These are phyloP conservation scores for Globisporangium mamillatum DNA, from an alignment of 352 stramenopile species.

Conservation along the genomic window DNA sequence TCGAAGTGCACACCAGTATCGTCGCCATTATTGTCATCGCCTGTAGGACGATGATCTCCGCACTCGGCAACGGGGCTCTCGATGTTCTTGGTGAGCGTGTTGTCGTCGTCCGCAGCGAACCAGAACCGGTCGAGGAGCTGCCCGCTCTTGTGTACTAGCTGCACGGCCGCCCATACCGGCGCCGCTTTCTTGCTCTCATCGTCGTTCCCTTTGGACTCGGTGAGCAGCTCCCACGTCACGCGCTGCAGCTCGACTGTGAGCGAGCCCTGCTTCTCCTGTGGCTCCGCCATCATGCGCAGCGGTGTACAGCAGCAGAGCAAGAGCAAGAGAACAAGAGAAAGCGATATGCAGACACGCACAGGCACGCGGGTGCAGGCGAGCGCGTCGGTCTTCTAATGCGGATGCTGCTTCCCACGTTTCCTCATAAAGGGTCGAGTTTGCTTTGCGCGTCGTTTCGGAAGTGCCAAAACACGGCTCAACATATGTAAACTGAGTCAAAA, in stretches of 20 bases:
- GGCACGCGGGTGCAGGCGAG: neutral
- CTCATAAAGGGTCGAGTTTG: neutral
- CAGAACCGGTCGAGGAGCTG: slow-evolving; percentile 40
- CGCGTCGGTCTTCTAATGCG: neutral
- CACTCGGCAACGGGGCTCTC: slow-evolving; percentile 9
- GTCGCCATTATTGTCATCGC: neutral
- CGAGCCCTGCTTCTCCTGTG: slow-evolving; percentile 20
- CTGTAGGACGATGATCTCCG: neutral
- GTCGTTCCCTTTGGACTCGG: too few species aligned
- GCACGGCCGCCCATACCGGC: slow-evolving; percentile 38
- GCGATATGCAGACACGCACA: neutral
- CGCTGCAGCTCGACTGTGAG: slow-evolving; percentile 38
- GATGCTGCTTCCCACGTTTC: neutral
- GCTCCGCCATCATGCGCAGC: neutral
- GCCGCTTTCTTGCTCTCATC: slow-evolving; percentile 10
- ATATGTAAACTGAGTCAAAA: neutral
- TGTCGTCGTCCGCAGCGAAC: slow-evolving; percentile 53
- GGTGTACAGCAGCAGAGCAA: neutral
- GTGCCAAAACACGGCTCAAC: neutral
- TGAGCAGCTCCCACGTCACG: slow-evolving; percentile 24
- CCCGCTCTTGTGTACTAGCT: slow-evolving; percentile 29
- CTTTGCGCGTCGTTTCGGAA: neutral
- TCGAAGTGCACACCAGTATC: slow-evolving; percentile 14
- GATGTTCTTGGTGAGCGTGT: slow-evolving; percentile 42
- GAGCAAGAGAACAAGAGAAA: neutral